Base-by-base conservation (phyloP, 164 flowering plant genomes). In the Buxus sempervirens region DNA sequence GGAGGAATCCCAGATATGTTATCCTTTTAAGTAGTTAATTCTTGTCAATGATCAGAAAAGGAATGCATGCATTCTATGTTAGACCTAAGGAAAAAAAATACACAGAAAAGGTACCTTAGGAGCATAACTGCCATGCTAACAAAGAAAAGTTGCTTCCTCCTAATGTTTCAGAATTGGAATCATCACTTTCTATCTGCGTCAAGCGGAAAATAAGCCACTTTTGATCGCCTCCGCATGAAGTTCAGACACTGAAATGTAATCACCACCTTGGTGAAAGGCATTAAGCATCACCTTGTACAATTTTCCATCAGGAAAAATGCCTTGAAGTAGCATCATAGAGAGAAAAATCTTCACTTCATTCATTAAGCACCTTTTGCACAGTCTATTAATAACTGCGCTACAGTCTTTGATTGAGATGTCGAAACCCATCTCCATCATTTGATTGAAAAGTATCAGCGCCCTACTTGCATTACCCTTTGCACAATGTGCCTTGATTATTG, bases 401-500 rank as follows among this genome's bases (percentile, higher is more conserved):
- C 79, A 93, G 75, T 93, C 98, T 67, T 67, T 77, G 19, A 90
- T 65, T 24, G 91, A 81, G 36, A 83, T 56, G 54, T 75, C 81
- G 76, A 78, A 89, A 8, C 95, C 90, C 73, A 70, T 76, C 60
- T 78, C 80, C 66, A 73, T 62, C 93, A 90, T 84, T 71, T 80
- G 74, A 69, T 70, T 65, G 76, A 93, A 89, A 42, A 83, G 74
- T 1, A 20, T 20, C 45, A 74, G 24, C 23, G 88, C 87, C 58
- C 65, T 84, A 9, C 27, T 22, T 25, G 73, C 76, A 80, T 82
- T 80, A 26, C 95, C 96, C 79, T 87, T 92, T 42, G 63, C 89
- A 79, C 91, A 84, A 73, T 88, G 87, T 67, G 93, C 95, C 72
- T 87, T 87, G 57, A 89, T 84, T 26, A 93, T 55, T 41, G 86